These are phyloP conservation scores for Aspergillus tubingensis DNA, from an alignment of 2,329 filamentous ascomycete species.

Conservation along the genomic window DNA sequence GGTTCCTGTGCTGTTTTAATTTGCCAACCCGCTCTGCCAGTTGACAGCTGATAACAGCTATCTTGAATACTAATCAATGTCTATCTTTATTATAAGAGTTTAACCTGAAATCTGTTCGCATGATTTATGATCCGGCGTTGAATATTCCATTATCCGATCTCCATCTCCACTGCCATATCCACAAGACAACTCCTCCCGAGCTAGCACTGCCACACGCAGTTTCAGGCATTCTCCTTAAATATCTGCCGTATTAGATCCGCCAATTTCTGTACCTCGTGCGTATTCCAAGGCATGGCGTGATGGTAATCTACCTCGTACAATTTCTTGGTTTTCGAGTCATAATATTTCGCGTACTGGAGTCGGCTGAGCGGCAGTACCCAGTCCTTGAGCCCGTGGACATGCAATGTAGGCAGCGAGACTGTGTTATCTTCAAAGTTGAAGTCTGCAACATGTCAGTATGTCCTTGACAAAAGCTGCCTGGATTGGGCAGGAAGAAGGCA, in stretches of 20 bases:
- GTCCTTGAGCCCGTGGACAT: constrained; percentile 26
- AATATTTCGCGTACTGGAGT: constrained; percentile 19
- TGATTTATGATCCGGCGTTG: too few species aligned
- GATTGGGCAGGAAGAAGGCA: too few species aligned
- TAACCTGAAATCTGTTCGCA: too few species aligned
- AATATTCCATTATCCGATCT: too few species aligned
- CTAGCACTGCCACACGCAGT: too few species aligned
- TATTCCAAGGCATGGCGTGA: constrained; percentile 29
- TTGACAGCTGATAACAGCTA: too few species aligned
- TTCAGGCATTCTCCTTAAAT: constrained; percentile 7
- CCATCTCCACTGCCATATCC: not conserved
- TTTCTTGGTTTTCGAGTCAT: constrained; percentile 9
- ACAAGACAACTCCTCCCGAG: too few species aligned
- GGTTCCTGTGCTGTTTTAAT: too few species aligned
- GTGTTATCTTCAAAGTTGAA: not conserved
- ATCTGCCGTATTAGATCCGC: constrained; percentile 17
- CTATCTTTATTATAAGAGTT: too few species aligned
- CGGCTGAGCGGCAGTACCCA: constrained; percentile 18
- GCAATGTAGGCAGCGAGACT: constrained; percentile 21
- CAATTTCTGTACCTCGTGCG: constrained; percentile 20
- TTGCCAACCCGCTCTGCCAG: too few species aligned
- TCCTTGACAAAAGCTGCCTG: too few species aligned
- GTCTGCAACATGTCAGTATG: constrained; percentile 4
- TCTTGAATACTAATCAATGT: too few species aligned
- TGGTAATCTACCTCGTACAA: constrained; percentile 27